These are phyloP conservation scores for Eucalyptus albens DNA, from an alignment of 345 rosid species.

Conservation along the genomic window DNA sequence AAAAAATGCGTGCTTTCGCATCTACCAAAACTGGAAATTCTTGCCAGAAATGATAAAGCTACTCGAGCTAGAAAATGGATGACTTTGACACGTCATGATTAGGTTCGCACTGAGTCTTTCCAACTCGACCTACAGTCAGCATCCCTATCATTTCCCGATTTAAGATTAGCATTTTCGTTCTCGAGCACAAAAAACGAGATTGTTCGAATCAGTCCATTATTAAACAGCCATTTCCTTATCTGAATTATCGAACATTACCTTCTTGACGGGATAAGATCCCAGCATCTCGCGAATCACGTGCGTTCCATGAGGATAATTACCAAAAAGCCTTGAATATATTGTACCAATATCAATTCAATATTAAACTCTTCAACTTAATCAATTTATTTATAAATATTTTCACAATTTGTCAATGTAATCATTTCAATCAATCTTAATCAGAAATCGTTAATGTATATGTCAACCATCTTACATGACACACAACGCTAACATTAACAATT, in stretches of 20 bases:
- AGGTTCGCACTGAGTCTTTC: background rate
- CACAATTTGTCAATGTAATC: background rate
- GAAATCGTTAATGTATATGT: fast-evolving
- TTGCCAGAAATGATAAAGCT: background rate
- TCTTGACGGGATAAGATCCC: background rate
- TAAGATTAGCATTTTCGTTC: background rate
- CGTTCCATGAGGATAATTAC: background rate
- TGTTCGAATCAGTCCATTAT: background rate
- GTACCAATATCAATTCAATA: background rate
- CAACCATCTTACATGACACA: background rate
- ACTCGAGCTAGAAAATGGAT: background rate
- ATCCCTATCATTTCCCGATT: background rate
- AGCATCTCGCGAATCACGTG: background rate
- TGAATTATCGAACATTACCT: background rate
- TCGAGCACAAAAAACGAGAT: background rate
- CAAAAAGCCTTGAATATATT: background rate
- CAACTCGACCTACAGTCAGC: background rate
- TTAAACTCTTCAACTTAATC: background rate
- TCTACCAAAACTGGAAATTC: background rate
- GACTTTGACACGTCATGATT: background rate
- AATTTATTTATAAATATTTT: background rate
- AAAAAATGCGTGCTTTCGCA: background rate
- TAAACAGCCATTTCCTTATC: background rate
- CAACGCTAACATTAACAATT: fast-evolving
- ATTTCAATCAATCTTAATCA: background rate